phyloP scores from a whole-genome alignment of 148 eudicot species.

The Chenopodium suecicum region DNA sequence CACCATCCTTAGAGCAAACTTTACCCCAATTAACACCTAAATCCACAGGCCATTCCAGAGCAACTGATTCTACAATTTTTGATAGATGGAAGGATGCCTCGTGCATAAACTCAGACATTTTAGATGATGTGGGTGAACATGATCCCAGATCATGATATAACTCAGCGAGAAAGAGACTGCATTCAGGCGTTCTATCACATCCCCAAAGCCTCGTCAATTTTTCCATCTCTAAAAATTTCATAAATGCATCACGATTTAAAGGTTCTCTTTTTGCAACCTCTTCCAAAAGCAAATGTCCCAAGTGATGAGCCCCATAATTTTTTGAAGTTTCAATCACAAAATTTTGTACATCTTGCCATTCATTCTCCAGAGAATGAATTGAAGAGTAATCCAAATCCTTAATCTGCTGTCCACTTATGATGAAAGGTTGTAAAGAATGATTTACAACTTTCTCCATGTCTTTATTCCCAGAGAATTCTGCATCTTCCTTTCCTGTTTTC shows the following conservation, averaged over 20 bases:
- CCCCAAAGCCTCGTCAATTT: constrained; percentile 79
- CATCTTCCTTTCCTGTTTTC: constrained; percentile 87
- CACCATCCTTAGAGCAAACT: constrained; percentile 20
- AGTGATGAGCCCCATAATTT: constrained; percentile 76
- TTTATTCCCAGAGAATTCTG: constrained; percentile 58
- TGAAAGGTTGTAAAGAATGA: constrained; percentile 63
- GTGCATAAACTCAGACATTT: constrained; percentile 48
- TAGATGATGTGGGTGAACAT: constrained; percentile 49
- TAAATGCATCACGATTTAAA: constrained; percentile 51
- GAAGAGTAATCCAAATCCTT: constrained; percentile 40
- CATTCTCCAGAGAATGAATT: constrained; percentile 38
- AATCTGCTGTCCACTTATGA: constrained; percentile 40
- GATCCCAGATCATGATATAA: constrained; percentile 77
- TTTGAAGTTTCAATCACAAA: constrained; percentile 56
- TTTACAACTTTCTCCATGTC: constrained; percentile 65
- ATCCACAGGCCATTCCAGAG: constrained; percentile 54
- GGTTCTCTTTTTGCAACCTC: constrained; percentile 60
- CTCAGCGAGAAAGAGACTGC: constrained; percentile 91
- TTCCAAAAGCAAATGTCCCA: constrained; percentile 80
- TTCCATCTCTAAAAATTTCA: constrained; percentile 74
- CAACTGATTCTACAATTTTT: constrained; percentile 74
- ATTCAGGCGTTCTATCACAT: constrained; percentile 66
- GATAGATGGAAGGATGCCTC: constrained; percentile 81
- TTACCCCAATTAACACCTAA: constrained; percentile 30
- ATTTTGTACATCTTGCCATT: constrained; percentile 47